Evolutionary conservation across 306 rosid species (phyloP), one percentile per base, ranked within the genome.

Genomic region (Corylus heterophylla): DNA sequence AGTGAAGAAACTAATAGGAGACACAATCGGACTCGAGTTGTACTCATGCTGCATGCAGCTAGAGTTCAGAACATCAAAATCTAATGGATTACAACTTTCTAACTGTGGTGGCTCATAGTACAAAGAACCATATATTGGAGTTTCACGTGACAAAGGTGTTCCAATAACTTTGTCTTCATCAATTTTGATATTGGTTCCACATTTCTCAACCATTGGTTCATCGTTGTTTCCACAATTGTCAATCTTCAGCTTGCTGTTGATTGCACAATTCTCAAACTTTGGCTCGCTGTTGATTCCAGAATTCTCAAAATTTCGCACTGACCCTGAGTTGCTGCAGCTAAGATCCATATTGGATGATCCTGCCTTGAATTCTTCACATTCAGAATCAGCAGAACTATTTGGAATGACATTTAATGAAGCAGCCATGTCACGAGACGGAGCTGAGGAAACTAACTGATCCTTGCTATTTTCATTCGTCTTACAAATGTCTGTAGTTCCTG

Each of bases 1-100:
- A 78, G 98, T 95, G 85, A 78, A 89, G 87, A 85, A 91, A 85
- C 89, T 86, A 73, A 79, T 50, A 77, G 95, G 97, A 13, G 97
- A 88, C 69, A 74, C 12, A 50, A 75, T 67, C 48, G 91, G 86
- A 80, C 84, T 88, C 72, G 84, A 83, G 81, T 74, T 75, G 61
- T 82, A 83, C 17, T 84, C 96, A n/a, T 80, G 85, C 88, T 88
- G 91, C 78, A 67, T 64, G 85, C 56, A 54, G 79, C 74, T 80
- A 76, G 76, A 55, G 79, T 76, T 78, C 76, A 88, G 76, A 84
- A 76, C 58, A 71, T 88, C 85, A 63, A 92, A 84, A 86, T 88
- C 95, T 56, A 85, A 55, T 61, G 88, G 89, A 85, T 81, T 54
- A 78, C 87, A 83, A 69, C 87, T 77, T 78, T 88, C 89, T 81